Evolutionary conservation across 1,284 basidiomycete genomes (phyloP).

Genomic region (Xerocomus amazonicus): DNA sequence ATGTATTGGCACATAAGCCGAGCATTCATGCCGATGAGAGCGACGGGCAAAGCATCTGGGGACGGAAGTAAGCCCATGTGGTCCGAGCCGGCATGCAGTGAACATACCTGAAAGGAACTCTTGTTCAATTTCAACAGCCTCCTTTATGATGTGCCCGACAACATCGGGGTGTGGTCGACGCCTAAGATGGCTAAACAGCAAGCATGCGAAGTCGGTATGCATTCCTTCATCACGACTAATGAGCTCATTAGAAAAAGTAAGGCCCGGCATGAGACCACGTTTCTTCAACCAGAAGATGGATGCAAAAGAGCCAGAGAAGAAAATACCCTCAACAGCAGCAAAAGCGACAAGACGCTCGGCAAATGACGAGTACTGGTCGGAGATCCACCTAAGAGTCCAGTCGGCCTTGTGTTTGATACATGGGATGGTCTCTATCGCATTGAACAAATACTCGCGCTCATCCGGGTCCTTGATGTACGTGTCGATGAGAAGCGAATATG

Average conservation of each 20-base stretch:
- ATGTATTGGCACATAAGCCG: constrained; percentile 92
- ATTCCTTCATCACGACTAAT: constrained; percentile 97
- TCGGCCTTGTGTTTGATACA: constrained; percentile 90
- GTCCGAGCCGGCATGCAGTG: constrained; percentile 18
- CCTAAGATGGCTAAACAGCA: constrained; percentile 85
- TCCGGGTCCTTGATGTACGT: constrained; percentile 91
- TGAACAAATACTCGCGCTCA: constrained; percentile 85
- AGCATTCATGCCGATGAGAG: constrained; percentile 80
- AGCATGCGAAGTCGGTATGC: constrained; percentile 97
- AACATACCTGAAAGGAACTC: constrained; percentile 72
- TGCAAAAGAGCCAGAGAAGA: constrained; percentile 91
- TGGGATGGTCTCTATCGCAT: constrained; percentile 91
- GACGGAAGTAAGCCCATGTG: background rate
- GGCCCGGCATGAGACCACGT: constrained; percentile 95
- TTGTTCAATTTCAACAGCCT: constrained; percentile 83
- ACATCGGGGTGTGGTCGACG: constrained; percentile 77
- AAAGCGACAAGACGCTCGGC: constrained; percentile 93
- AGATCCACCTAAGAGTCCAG: constrained; percentile 93
- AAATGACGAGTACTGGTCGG: constrained; percentile 79
- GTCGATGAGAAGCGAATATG: constrained; percentile 97
- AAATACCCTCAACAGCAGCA: constrained; percentile 96
- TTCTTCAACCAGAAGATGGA: constrained; percentile 99
- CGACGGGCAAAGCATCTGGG: constrained; percentile 48
- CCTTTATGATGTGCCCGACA: constrained; percentile 69
- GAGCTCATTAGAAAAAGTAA: constrained; percentile 95